Evolutionary conservation across 2,329 filamentous ascomycete species (phyloP).

Genomic region (Anisogramma anomala): DNA sequence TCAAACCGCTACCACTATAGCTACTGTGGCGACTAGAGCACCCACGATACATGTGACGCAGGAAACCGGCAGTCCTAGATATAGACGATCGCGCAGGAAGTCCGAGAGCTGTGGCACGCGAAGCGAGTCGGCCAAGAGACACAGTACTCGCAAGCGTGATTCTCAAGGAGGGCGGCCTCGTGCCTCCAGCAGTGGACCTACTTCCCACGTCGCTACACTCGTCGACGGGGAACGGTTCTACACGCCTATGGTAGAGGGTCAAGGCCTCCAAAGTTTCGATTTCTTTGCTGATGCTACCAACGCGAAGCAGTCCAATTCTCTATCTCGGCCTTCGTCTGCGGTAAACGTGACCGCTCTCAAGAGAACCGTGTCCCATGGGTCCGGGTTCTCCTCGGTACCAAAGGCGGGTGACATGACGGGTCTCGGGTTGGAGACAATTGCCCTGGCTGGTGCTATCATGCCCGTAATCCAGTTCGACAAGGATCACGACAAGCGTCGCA

Average conservation of each 20-base stretch:
- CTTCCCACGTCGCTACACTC: conserved; percentile 29
- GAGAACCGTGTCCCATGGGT: conserved; percentile 27
- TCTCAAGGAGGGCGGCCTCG: conserved; percentile 37
- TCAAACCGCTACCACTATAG: conserved; percentile 33
- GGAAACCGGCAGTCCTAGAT: conserved; percentile 39
- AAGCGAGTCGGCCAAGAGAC: conserved; percentile 37
- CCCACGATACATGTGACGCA: conserved; percentile 70
- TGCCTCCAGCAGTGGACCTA: conserved; percentile 31
- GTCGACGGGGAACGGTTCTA: conserved; percentile 41
- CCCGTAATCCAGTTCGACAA: conserved; percentile 44
- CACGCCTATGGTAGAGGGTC: conserved; percentile 32
- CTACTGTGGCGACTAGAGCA: conserved; percentile 30
- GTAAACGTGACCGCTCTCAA: conserved; percentile 21
- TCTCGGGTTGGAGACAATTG: conserved; percentile 28
- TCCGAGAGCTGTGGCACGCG: conserved; percentile 29
- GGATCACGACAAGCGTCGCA: conserved; percentile 38
- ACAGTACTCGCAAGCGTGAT: conserved; percentile 42
- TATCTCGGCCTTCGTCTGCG: conserved; percentile 33
- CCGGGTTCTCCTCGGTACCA: conserved; percentile 31
- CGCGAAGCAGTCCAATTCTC: conserved; percentile 25
- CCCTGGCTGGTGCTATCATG: conserved; percentile 35
- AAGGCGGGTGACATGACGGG: conserved; percentile 31
- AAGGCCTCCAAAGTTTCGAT: conserved; percentile 27
- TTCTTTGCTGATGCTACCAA: conserved; percentile 33
- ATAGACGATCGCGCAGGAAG: conserved; percentile 24